phyloP scores from a whole-genome alignment of 208 protist species.

The Giardia muris region DNA sequence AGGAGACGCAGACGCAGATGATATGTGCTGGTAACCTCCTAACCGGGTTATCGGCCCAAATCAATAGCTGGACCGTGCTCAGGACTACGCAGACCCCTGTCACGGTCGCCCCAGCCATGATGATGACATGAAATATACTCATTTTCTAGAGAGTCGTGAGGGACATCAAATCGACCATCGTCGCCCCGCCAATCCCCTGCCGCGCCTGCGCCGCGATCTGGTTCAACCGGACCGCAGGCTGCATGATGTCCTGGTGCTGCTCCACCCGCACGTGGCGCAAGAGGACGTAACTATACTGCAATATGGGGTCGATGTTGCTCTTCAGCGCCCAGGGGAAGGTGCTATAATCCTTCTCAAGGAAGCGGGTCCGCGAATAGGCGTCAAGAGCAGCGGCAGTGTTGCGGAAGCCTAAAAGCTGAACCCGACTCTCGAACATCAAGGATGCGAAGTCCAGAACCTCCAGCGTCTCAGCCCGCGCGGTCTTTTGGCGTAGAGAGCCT shows the following conservation, averaged over 20 bases:
- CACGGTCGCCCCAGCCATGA: too few species aligned
- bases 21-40: too few species aligned
- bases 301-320: background rate
- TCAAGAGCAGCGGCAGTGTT: background rate
- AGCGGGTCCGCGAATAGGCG: background rate
- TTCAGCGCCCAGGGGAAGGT: background rate
- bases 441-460: background rate
- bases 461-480: background rate
- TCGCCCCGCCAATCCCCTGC: background rate
- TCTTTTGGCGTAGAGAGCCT: background rate
- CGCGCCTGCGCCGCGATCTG: background rate
- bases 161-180: background rate
- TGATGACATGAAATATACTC: too few species aligned
- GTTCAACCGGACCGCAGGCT: background rate
- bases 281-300: background rate
- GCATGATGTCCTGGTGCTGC: background rate
- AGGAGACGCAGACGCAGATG: too few species aligned
- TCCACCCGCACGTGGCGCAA: background rate
- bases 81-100: too few species aligned
- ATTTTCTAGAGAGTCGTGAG: background rate
- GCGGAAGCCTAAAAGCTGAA: background rate
- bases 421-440: background rate
- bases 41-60: too few species aligned
- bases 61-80: too few species aligned
- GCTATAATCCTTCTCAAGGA: background rate